Evolutionary conservation across 1,284 basidiomycete species (phyloP).

Genomic region (Fistulinella cinereoalba): DNA sequence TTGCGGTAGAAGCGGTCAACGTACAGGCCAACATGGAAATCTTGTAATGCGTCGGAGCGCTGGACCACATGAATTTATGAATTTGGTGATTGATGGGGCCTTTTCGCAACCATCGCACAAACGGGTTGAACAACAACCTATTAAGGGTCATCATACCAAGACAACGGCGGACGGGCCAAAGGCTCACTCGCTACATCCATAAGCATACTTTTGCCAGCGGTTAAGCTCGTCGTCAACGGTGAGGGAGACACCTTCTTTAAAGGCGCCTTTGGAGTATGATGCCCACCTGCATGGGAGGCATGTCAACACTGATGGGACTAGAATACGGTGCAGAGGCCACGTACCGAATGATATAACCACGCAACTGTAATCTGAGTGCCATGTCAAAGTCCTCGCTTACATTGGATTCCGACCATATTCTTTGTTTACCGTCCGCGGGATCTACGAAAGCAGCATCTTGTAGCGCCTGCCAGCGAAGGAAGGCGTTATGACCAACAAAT

Average conservation of each 20-base stretch:
- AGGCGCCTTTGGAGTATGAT: slow-evolving; percentile 75
- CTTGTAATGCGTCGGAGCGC: slow-evolving; percentile 80
- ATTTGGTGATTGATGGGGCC: slow-evolving; percentile 80
- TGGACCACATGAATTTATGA: slow-evolving; percentile 73
- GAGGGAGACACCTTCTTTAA: slow-evolving; percentile 87
- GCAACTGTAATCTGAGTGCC: slow-evolving; percentile 61
- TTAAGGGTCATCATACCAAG: slow-evolving; percentile 35
- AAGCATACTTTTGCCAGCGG: slow-evolving; percentile 86
- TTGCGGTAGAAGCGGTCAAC: slow-evolving; percentile 37
- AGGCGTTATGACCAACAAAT: slow-evolving; percentile 88
- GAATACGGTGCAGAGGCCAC: neutral
- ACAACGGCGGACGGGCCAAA: neutral
- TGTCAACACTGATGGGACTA: slow-evolving; percentile 3
- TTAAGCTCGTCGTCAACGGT: slow-evolving; percentile 79
- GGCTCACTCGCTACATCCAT: slow-evolving; percentile 43
- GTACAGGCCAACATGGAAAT: slow-evolving; percentile 71
- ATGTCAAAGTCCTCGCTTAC: slow-evolving; percentile 89
- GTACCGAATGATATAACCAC: slow-evolving; percentile 21
- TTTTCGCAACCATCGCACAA: slow-evolving; percentile 66
- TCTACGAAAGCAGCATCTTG: slow-evolving; percentile 79
- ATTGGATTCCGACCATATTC: slow-evolving; percentile 83
- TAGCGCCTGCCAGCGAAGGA: slow-evolving; percentile 80
- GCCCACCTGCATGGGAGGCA: slow-evolving; percentile 57
- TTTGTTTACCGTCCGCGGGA: slow-evolving; percentile 49
- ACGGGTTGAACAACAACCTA: slow-evolving; percentile 76